A percentile compares a stretch with the other conserved stretches of the same genome.
phyloP scores from a whole-genome alignment of 2,329 filamentous ascomycete species.

The Balansia obtecta region DNA sequence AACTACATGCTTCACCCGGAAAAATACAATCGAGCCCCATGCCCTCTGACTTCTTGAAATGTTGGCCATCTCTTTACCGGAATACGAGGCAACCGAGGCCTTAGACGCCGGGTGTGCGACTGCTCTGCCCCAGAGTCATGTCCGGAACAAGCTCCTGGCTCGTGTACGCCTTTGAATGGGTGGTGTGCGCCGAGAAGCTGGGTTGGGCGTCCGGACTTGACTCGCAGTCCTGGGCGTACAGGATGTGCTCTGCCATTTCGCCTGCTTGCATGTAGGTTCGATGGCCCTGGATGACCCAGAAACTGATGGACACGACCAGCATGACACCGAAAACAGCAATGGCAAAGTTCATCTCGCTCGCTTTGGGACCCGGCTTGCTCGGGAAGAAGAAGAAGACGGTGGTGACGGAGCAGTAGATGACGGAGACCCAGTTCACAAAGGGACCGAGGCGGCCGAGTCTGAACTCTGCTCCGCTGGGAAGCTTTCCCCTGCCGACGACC shows the following conservation, averaged over 20 bases:
- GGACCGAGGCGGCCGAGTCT: conserved; percentile 31
- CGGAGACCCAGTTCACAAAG: conserved; percentile 33
- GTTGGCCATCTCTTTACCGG: no score
- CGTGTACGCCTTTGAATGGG: not conserved
- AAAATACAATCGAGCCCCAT: not conserved
- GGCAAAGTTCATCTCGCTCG: conserved; percentile 43
- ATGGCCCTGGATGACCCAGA: conserved; percentile 37
- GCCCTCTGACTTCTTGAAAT: no score
- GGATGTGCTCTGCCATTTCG: conserved; percentile 9
- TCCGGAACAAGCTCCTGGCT: not conserved
- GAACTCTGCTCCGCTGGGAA: conserved; percentile 32
- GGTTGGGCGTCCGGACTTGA: not conserved
- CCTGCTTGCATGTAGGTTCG: conserved; percentile 13
- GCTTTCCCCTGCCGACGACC: conserved; percentile 36
- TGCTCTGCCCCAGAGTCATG: not conserved
- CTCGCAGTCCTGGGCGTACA: conserved; percentile 7
- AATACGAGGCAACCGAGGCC: not conserved
- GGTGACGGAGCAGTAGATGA: conserved; percentile 38
- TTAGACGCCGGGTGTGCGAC: not conserved
- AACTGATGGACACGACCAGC: conserved; percentile 34
- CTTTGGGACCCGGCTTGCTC: conserved; percentile 27
- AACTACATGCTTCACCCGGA: not conserved
- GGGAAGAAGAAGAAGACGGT: conserved; percentile 46
- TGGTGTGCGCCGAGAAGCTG: not conserved
- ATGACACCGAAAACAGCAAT: conserved; percentile 44